Evolutionary conservation across 169 alveolate genomes (phyloP).

Genomic region (Eimeria acervulina): DNA sequence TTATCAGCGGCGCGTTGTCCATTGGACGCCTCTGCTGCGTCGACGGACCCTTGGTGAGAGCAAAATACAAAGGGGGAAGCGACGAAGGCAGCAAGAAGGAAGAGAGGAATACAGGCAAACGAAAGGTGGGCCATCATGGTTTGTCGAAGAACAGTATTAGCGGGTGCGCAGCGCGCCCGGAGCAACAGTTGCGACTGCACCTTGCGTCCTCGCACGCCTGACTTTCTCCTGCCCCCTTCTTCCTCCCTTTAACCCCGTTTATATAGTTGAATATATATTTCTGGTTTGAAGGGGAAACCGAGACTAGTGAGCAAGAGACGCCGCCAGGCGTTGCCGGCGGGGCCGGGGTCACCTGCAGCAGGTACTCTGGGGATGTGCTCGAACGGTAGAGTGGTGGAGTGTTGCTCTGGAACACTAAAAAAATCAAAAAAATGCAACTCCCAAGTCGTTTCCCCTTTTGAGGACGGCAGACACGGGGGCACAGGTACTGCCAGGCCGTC

Average conservation of each 20-base stretch:
- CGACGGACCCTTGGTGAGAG: not conserved
- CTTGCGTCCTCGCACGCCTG: not conserved
- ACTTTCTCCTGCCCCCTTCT: not conserved
- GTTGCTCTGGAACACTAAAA: not conserved
- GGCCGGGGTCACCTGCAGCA: slow-evolving; percentile 2
- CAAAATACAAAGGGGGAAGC: not conserved
- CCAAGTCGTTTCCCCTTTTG: not conserved
- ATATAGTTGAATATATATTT: not conserved
- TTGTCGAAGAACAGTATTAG: not conserved
- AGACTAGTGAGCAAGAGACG: slow-evolving; percentile 10
- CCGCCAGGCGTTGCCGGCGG: slow-evolving; percentile 39
- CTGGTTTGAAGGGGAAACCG: not conserved
- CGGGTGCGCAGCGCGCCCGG: not conserved
- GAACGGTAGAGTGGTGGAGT: not conserved
- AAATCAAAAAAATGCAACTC: not conserved
- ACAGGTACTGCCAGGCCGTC: not conserved
- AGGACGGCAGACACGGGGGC: not conserved
- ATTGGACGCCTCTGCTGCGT: not conserved
- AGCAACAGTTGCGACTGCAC: not conserved
- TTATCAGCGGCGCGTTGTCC: not conserved
- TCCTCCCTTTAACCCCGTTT: not conserved
- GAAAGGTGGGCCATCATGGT: not conserved
- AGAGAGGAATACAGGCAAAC: not conserved
- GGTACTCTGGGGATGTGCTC: not conserved
- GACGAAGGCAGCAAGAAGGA: not conserved